Conservation (phyloP, 805 yeast genomes). For the Candida gorgasii region DNA sequence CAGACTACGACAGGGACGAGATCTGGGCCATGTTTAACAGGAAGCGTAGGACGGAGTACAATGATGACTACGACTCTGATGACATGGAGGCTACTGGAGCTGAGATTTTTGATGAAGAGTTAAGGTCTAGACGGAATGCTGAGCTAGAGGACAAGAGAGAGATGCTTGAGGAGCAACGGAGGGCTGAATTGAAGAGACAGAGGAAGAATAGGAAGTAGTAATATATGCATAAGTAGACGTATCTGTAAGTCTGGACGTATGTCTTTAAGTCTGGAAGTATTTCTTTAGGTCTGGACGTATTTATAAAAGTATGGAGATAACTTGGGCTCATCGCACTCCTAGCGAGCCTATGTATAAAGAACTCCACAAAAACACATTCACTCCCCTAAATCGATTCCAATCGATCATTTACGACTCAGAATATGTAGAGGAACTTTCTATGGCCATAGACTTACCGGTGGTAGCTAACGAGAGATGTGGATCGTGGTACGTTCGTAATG, state of each 20-base stretch:
- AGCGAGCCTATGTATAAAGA: constrained; percentile 33
- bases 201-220: too few relatives aligned
- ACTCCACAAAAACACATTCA: constrained; percentile 50
- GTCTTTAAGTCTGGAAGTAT: too few relatives aligned
- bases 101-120: constrained; percentile 84
- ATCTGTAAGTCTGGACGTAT: too few relatives aligned
- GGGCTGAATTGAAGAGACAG: constrained; percentile 30
- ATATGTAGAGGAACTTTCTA: constrained; percentile 42
- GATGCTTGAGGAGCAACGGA: constrained; percentile 54
- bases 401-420: constrained; percentile 67
- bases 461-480: constrained; percentile 87
- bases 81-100: constrained; percentile 96
- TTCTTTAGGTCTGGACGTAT: too few relatives aligned
- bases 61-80: constrained; percentile 46
- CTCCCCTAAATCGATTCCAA: constrained; percentile 60
- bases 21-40: constrained; percentile 84
- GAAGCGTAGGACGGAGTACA: constrained; percentile 52
- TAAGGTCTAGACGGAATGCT: constrained; percentile 64
- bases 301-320: too few relatives aligned
- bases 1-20: constrained; percentile 71
- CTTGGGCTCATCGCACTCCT: too few relatives aligned
- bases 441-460: constrained; percentile 34
- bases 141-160: constrained; percentile 75
- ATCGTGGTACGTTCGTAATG: constrained; percentile 66
- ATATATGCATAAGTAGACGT: too few relatives aligned